A percentile compares a stretch with the other conserved stretches of the same genome.
phyloP scores from a whole-genome alignment of 345 rosid genomes.

The Brassica napus region Da-Ae NC_063439.1:19238501-19239000 shows the following conservation, averaged over 20 bases:
- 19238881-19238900: conserved; percentile 10
- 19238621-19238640: background rate
- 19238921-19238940: background rate
- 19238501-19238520: conserved; percentile 27
- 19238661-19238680: background rate
- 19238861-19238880: background rate
- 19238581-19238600: conserved; percentile 36
- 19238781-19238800: conserved; percentile 1
- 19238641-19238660: background rate
- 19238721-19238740: conserved; percentile 17
- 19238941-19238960: background rate
- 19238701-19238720: background rate
- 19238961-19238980: background rate
- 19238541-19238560: background rate
- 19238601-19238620: conserved; percentile 3
- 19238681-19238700: conserved; percentile 2
- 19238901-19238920: conserved; percentile 14
- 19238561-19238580: background rate
- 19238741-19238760: conserved; percentile 12
- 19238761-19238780: background rate
- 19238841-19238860: conserved; percentile 13
- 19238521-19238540: conserved; percentile 32
- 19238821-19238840: conserved; percentile 18
- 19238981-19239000: background rate
- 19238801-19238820: conserved; percentile 26